Percentiles rank a stretch among this genome's conserved stretches.
Evolutionary conservation across 768 basidiomycete genomes (phyloP).

Genomic region (Mycena sanguinolenta): DNA sequence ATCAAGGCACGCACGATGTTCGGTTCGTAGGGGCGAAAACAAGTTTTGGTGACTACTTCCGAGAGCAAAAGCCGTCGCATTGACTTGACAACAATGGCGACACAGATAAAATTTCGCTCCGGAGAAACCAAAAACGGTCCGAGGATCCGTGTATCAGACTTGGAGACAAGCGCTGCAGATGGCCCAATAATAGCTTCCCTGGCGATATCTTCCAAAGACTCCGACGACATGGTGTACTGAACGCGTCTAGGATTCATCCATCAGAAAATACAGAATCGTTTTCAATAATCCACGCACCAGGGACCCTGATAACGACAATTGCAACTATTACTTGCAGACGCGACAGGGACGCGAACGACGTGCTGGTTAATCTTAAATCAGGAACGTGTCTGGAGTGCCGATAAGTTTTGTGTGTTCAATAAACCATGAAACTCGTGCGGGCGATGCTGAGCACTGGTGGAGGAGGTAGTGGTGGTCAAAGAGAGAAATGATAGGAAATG

Average conservation of each 20-base stretch:
- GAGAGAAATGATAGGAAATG: background rate
- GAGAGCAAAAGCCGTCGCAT: background rate
- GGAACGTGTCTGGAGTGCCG: background rate
- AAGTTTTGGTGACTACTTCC: slow-evolving; percentile 2
- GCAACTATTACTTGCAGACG: background rate
- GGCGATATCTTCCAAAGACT: background rate
- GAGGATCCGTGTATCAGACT: slow-evolving; percentile 5
- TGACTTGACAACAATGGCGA: background rate
- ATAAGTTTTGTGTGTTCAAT: background rate
- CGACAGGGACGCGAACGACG: background rate
- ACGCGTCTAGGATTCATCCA: background rate
- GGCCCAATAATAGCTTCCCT: slow-evolving; percentile 9
- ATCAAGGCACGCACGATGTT: background rate
- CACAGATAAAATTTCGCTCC: slow-evolving; percentile 4
- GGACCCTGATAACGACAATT: background rate
- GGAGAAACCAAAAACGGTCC: background rate
- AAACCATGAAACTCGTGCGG: background rate
- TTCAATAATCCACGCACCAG: slow-evolving; percentile 5
- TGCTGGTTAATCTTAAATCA: background rate
- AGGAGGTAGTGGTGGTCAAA: background rate
- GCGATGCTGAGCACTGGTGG: background rate
- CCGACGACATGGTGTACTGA: background rate
- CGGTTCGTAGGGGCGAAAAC: slow-evolving; percentile 7
- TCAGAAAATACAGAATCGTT: background rate
- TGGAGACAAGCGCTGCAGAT: background rate